Evolutionary conservation across 352 stramenopile species (phyloP), one percentile per base, ranked within the genome.

Genomic region (Pythium guiyangense): DNA sequence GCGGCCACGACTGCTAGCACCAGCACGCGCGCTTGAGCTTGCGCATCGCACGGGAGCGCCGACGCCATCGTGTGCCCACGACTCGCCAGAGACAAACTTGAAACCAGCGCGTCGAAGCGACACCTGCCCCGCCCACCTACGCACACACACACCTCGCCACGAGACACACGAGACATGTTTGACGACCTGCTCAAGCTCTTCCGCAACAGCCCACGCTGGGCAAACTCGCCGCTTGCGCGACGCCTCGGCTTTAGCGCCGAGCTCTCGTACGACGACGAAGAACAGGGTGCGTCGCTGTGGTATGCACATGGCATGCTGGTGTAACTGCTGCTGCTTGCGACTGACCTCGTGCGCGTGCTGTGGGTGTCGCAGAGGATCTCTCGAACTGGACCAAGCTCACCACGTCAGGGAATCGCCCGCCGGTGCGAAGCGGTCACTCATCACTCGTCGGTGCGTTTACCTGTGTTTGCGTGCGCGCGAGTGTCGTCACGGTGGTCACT

Each of bases 141-240:
- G n/a, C 22, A 22, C 22, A 22, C 22, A 22, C 22, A 22, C 22
- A 22, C 22, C 22, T 22, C 22, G 22, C 22, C 22, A 22, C 22
- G 22, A 22, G 22, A 22, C 22, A 22, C 29, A 49, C 49, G 42
- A 44, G 50, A 35, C 58, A 84, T 84, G 74, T 77, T 84, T 47
- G 72, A 79, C 70, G 78, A 91, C 63, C 63, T 92, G 46, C 69
- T 92, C 67, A 90, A 90, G 77, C 62, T 90, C 59, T 84, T 92
- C 68, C 79, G 79, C 64, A 84, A 81, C 67, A 92, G 83, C 59
- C 82, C 82, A 39, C 79, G 78, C 51, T 92, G 82, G 82, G 73
- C 71, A 34, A 82, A 89, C 62, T 92, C 82, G 61, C 77, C 79
- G 11, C 80, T 92, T 35, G 82, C 79, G 26, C 70, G 80, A 17